Conservation (phyloP, 352 stramenopile genomes). For the Pythium catenulatum region DNA sequence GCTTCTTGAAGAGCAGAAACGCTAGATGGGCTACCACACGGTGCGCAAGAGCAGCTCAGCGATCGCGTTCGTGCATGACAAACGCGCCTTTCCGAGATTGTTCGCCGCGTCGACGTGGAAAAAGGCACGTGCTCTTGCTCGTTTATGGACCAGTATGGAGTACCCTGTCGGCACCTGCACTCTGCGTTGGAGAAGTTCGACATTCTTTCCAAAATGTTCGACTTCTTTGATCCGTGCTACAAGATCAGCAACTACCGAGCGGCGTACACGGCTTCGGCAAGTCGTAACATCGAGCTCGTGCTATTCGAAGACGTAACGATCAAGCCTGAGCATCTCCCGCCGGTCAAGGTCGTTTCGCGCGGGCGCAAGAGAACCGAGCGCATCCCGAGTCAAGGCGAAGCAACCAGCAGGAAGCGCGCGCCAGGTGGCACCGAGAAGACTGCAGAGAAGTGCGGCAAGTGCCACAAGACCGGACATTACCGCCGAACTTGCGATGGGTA, state of each 20-base stretch:
- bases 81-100: not conserved
- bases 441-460: not conserved
- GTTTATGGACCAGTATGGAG: not conserved
- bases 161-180: not conserved
- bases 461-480: not conserved
- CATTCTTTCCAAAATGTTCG: not conserved
- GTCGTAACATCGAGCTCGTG: not conserved
- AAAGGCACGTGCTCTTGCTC: not conserved
- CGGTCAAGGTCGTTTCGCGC: not conserved
- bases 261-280: not conserved
- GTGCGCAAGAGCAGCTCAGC: not conserved
- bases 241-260: not conserved
- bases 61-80: not conserved
- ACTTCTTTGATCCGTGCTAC: not conserved
- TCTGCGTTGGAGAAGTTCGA: not conserved
- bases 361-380: not conserved
- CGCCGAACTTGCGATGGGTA: not conserved
- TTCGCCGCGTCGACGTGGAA: not conserved
- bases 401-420: not conserved
- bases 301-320: not conserved
- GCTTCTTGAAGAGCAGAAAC: not conserved
- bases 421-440: not conserved
- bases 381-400: not conserved
- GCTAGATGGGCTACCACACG: not conserved
- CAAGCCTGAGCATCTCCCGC: not conserved